Evolutionary conservation across 148 eudicot species (phyloP).

Genomic region (Chenopodium berlandieri): DNA sequence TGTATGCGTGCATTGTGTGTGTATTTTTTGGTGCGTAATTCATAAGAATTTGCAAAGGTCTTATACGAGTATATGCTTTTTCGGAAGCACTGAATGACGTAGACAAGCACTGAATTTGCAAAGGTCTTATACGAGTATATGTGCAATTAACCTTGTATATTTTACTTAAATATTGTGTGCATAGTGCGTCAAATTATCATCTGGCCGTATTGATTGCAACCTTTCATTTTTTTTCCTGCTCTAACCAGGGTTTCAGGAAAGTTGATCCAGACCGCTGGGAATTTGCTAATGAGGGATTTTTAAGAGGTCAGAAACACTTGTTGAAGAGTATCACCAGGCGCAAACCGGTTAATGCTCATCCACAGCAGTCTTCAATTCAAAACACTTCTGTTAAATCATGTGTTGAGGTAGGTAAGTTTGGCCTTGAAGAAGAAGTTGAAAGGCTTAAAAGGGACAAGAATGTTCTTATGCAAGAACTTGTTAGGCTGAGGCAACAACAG

Average conservation of each 20-base stretch:
- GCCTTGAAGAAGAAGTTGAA: slow-evolving; percentile 71
- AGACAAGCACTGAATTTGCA: too few species aligned
- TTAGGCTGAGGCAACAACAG: slow-evolving; percentile 73
- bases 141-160: not conserved
- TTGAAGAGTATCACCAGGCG: slow-evolving; percentile 68
- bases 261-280: slow-evolving; percentile 75
- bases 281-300: slow-evolving; percentile 71
- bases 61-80: not conserved
- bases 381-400: slow-evolving; percentile 41
- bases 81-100: not conserved
- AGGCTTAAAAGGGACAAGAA: slow-evolving; percentile 73
- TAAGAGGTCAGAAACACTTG: slow-evolving; percentile 71
- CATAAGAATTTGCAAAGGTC: not conserved
- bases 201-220: not conserved
- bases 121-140: too few species aligned
- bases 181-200: not conserved
- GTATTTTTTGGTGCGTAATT: not conserved
- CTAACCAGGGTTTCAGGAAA: slow-evolving; percentile 69
- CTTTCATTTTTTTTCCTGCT: slow-evolving; percentile 3
- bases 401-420: slow-evolving; percentile 65
- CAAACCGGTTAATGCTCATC: slow-evolving; percentile 49
- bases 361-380: slow-evolving; percentile 39
- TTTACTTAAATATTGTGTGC: not conserved
- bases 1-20: not conserved
- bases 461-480: slow-evolving; percentile 77